Evolutionary conservation across 306 rosid genomes (phyloP).

Genomic region (Carpinus fangiana): DNA sequence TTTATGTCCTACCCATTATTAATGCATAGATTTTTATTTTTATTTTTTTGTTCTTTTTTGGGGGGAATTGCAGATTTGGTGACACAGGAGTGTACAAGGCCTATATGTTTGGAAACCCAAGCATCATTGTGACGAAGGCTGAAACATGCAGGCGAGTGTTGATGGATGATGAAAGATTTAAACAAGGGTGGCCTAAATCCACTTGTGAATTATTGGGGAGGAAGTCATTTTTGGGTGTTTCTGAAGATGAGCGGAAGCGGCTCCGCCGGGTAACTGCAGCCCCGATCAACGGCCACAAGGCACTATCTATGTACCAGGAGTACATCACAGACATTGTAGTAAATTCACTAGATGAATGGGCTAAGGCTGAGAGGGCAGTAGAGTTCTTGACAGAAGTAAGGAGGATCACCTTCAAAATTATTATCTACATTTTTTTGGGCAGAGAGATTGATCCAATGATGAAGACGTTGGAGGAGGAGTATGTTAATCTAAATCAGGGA

Average conservation of each 20-base stretch:
- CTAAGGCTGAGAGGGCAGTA: slow-evolving; percentile 45
- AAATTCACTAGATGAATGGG: slow-evolving; percentile 66
- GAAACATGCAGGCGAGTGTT: slow-evolving; percentile 69
- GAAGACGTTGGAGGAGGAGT: slow-evolving; percentile 77
- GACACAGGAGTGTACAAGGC: slow-evolving; percentile 67
- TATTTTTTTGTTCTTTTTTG: too few species aligned
- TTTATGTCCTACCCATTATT: too few species aligned
- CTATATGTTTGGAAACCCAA: slow-evolving; percentile 76
- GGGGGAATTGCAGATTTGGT: slow-evolving; percentile 55
- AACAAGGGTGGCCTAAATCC: slow-evolving; percentile 80
- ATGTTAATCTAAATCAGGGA: slow-evolving; percentile 64
- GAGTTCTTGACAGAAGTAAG: slow-evolving; percentile 69
- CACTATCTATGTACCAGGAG: slow-evolving; percentile 54
- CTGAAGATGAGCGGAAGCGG: slow-evolving; percentile 73
- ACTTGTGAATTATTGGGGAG: slow-evolving; percentile 68
- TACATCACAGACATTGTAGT: slow-evolving; percentile 54
- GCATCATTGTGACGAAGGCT: slow-evolving; percentile 68
- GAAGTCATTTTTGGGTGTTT: slow-evolving; percentile 67
- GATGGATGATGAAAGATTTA: slow-evolving; percentile 71
- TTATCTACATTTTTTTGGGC: slow-evolving; percentile 78
- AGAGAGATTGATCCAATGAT: slow-evolving; percentile 58
- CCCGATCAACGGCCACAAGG: slow-evolving; percentile 79
- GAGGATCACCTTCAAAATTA: slow-evolving; percentile 73
- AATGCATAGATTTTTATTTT: too few species aligned
- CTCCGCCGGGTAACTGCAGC: slow-evolving; percentile 71